Conservation (phyloP, 1,284 basidiomycete genomes). For the Sanghuangporus weigelae region DNA sequence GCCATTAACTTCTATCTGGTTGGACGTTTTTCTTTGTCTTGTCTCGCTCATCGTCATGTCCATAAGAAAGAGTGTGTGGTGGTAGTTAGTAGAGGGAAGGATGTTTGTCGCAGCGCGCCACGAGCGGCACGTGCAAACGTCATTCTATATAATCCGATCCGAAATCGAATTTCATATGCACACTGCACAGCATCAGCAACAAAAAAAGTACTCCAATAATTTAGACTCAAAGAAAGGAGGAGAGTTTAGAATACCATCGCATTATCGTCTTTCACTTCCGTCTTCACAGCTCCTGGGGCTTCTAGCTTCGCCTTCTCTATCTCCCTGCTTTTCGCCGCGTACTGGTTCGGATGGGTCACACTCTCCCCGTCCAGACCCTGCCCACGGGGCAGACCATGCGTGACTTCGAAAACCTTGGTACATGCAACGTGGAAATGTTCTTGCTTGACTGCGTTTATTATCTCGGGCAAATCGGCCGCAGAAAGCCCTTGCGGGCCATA, state of each 20-base stretch:
- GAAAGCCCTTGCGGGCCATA: slow-evolving; percentile 68
- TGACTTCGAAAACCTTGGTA: slow-evolving; percentile 95
- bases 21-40: slow-evolving; percentile 29
- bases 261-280: slow-evolving; percentile 8
- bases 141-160: neutral
- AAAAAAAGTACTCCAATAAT: neutral
- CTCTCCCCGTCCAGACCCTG: slow-evolving; percentile 79
- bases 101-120: neutral
- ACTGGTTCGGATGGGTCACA: slow-evolving; percentile 93
- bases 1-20: slow-evolving; percentile 19
- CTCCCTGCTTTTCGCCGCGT: slow-evolving; percentile 65
- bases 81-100: neutral
- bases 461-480: slow-evolving; percentile 75
- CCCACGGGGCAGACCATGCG: slow-evolving; percentile 50
- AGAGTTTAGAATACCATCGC: slow-evolving; percentile 9
- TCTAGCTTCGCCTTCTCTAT: slow-evolving; percentile 41
- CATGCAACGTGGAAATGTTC: slow-evolving; percentile 95
- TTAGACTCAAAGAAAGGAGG: slow-evolving; percentile 2
- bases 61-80: neutral
- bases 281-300: slow-evolving; percentile 1
- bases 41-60: slow-evolving; percentile 20
- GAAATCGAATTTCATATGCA: neutral
- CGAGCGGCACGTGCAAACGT: neutral
- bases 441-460: slow-evolving; percentile 77
- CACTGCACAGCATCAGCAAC: neutral